Percentiles rank a stretch among this genome's conserved stretches.
These are phyloP conservation scores for Phytopythium litorale DNA, from an alignment of 352 stramenopile species.

Conservation along the genomic window DNA sequence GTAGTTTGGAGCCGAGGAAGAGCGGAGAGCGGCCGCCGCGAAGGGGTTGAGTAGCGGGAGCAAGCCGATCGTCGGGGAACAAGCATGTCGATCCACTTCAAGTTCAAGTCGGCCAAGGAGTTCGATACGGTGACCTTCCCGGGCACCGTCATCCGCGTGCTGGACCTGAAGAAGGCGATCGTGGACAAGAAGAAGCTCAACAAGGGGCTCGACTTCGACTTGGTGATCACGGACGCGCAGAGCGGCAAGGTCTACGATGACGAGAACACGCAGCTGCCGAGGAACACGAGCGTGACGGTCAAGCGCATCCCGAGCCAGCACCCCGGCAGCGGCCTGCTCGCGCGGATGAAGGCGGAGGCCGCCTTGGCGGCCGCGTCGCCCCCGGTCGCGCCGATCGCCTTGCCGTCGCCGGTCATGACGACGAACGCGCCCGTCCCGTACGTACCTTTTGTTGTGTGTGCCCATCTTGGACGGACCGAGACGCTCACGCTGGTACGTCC, in stretches of 20 bases:
- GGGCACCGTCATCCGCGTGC: constrained; percentile 79
- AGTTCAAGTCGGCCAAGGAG: constrained; percentile 90
- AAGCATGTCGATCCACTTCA: constrained; percentile 89
- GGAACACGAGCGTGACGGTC: constrained; percentile 91
- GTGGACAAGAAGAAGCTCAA: constrained; percentile 92
- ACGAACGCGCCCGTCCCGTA: constrained; percentile 30
- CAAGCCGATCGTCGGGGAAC: not conserved
- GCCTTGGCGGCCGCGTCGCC: constrained; percentile 41
- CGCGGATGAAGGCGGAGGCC: constrained; percentile 84
- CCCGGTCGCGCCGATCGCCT: constrained; percentile 33
- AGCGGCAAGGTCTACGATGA: constrained; percentile 91
- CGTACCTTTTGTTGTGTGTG: constrained; percentile 13
- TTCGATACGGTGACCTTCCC: constrained; percentile 87
- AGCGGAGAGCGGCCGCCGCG: not conserved
- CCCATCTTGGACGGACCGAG: constrained; percentile 6
- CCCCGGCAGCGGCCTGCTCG: constrained; percentile 67
- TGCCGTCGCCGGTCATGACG: constrained; percentile 33
- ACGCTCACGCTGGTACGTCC: not conserved
- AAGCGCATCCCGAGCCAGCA: constrained; percentile 87
- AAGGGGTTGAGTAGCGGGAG: not conserved
- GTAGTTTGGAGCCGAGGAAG: too few species aligned
- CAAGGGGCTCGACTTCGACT: constrained; percentile 90
- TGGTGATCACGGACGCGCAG: constrained; percentile 90
- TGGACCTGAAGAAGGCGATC: constrained; percentile 92
- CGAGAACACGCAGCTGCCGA: constrained; percentile 84